Percentiles rank a stretch among this genome's conserved stretches.
Evolutionary conservation across 2,329 filamentous ascomycete species (phyloP).

Genomic region (Aspergillus piperis): DNA sequence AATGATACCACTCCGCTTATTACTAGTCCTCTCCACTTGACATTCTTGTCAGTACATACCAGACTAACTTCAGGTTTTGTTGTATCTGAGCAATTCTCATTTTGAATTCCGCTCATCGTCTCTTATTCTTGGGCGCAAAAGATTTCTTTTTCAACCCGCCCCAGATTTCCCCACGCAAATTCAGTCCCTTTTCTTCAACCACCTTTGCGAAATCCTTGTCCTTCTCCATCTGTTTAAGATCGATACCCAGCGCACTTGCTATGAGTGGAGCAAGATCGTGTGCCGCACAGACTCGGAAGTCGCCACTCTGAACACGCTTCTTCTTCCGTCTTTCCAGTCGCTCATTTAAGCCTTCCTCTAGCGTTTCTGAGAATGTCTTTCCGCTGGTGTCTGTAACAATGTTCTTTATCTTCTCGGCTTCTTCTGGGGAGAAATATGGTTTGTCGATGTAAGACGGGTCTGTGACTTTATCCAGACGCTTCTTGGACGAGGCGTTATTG

Average conservation of each 20-base stretch:
- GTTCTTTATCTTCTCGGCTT: slow-evolving; percentile 18
- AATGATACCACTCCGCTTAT: background rate
- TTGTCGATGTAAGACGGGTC: slow-evolving; percentile 25
- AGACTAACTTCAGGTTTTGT: too few species aligned
- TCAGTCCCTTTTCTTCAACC: slow-evolving; percentile 12
- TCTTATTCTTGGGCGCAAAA: slow-evolving; percentile 6
- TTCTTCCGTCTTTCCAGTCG: slow-evolving; percentile 31
- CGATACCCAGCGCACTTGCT: slow-evolving; percentile 29
- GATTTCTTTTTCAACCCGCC: slow-evolving; percentile 2
- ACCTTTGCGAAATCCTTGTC: slow-evolving; percentile 23
- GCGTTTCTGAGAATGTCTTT: slow-evolving; percentile 20
- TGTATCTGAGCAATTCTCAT: too few species aligned
- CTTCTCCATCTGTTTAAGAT: slow-evolving; percentile 28
- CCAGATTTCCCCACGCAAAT: background rate
- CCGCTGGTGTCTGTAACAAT: slow-evolving; percentile 6
- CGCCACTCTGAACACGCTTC: slow-evolving; percentile 30
- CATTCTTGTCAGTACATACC: too few species aligned
- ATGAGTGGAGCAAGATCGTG: slow-evolving; percentile 37
- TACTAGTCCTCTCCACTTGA: background rate
- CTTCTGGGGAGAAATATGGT: slow-evolving; percentile 26
- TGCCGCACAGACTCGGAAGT: slow-evolving; percentile 38
- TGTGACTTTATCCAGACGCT: slow-evolving; percentile 21
- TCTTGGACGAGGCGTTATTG: slow-evolving; percentile 9
- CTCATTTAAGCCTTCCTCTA: slow-evolving; percentile 24
- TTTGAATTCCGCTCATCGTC: background rate